Conservation (phyloP, 2,329 filamentous ascomycete species). For the Microdochium bolleyi region DNA sequence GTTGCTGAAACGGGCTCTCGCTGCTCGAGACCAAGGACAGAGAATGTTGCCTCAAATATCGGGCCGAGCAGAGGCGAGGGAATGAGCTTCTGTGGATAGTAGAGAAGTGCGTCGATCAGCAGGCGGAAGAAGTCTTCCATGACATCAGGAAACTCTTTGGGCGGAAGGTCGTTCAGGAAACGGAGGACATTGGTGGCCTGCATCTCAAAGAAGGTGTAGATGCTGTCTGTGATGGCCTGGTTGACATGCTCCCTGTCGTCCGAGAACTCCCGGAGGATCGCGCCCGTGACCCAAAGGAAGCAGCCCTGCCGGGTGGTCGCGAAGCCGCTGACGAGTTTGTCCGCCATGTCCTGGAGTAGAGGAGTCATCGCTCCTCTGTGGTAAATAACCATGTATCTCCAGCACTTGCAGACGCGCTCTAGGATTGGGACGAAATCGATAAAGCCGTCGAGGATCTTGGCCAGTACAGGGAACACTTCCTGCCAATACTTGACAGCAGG, state of each 20-base stretch:
- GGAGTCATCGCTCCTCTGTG: slow-evolving; percentile 86
- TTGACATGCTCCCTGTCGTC: slow-evolving; percentile 83
- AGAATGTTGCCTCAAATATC: slow-evolving; percentile 81
- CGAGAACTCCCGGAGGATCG: slow-evolving; percentile 91
- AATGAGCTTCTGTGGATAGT: slow-evolving; percentile 80
- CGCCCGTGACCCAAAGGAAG: slow-evolving; percentile 97
- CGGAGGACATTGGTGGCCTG: slow-evolving; percentile 86
- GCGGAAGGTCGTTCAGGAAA: slow-evolving; percentile 76
- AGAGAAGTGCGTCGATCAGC: slow-evolving; percentile 83
- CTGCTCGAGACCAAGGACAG: slow-evolving; percentile 81
- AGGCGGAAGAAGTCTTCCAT: slow-evolving; percentile 97
- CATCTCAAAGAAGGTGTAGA: slow-evolving; percentile 91
- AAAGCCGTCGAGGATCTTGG: slow-evolving; percentile 83
- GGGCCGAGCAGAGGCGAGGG: slow-evolving; percentile 70
- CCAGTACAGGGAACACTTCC: slow-evolving; percentile 82
- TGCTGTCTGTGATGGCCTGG: slow-evolving; percentile 71
- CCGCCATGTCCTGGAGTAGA: slow-evolving; percentile 75
- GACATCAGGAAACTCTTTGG: slow-evolving; percentile 67
- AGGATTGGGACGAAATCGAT: slow-evolving; percentile 80
- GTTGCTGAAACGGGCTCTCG: slow-evolving; percentile 86
- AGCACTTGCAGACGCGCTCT: slow-evolving; percentile 89
- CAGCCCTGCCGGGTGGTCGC: slow-evolving; percentile 82
- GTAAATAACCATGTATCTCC: slow-evolving; percentile 94
- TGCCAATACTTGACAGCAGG: slow-evolving; percentile 95
- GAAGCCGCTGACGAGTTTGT: slow-evolving; percentile 82